These are phyloP conservation scores for Cupressus sempervirens DNA, from an alignment of 75 land plant genomes.

Conservation along the genomic window DNA sequence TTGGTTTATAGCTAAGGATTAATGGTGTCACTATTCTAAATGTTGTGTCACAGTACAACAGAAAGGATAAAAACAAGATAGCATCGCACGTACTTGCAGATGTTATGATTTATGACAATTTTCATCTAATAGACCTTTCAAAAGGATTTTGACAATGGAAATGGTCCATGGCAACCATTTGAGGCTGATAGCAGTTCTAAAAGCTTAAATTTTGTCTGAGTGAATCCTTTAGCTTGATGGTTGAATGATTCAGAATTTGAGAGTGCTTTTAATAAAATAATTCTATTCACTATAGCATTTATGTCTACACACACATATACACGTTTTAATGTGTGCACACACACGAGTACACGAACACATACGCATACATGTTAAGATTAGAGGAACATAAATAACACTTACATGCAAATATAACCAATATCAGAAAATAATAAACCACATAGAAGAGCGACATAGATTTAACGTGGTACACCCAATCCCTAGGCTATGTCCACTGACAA, in stretches of 20 bases:
- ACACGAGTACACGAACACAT: too few relatives aligned
- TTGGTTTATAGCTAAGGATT: neutral
- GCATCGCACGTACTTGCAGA: neutral
- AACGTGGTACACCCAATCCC: too few relatives aligned
- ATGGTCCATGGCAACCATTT: neutral
- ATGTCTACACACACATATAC: too few relatives aligned
- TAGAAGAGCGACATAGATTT: too few relatives aligned
- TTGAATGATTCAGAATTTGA: neutral
- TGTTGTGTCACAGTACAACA: neutral
- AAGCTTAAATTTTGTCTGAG: neutral
- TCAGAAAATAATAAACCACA: too few relatives aligned
- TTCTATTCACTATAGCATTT: too few relatives aligned
- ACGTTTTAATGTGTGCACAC: too few relatives aligned
- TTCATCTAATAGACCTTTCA: neutral
- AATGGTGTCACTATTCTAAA: neutral
- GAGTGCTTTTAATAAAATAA: too few relatives aligned
- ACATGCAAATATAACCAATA: too few relatives aligned
- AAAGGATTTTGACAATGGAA: neutral
- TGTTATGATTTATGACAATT: neutral
- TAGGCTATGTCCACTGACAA: too few relatives aligned
- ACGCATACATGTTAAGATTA: too few relatives aligned
- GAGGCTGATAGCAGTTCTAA: neutral
- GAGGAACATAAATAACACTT: too few relatives aligned
- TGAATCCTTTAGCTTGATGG: neutral
- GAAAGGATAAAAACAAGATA: neutral